Percentiles rank a stretch among this genome's conserved stretches.
phyloP scores from a whole-genome alignment of 257 asterid species.

The Dorcoceras hygrometricum region DNA sequence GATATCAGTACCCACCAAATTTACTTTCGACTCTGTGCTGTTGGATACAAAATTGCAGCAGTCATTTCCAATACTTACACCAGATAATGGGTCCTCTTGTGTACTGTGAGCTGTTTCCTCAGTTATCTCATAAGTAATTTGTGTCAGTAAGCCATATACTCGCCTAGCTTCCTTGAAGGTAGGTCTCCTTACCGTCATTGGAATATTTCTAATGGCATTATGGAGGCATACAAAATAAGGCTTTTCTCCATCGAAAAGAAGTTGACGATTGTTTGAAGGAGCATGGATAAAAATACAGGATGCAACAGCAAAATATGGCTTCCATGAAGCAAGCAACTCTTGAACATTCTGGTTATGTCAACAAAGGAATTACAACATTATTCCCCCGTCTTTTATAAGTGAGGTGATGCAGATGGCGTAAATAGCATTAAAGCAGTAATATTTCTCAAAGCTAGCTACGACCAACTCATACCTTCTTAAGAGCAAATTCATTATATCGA shows the following conservation, averaged over 20 bases:
- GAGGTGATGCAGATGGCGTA: constrained; percentile 5
- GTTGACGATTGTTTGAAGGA: constrained; percentile 78
- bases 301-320: constrained; percentile 62
- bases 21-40: constrained; percentile 30
- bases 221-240: constrained; percentile 57
- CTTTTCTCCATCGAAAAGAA: constrained; percentile 75
- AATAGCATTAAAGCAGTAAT: not conserved
- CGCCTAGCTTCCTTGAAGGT: constrained; percentile 83
- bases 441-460: constrained; percentile 12
- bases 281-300: constrained; percentile 68
- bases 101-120: constrained; percentile 35
- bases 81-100: constrained; percentile 35
- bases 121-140: constrained; percentile 52
- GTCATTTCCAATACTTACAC: constrained; percentile 22
- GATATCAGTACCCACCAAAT: constrained; percentile 28
- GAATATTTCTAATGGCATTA: constrained; percentile 67
- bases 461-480: constrained; percentile 60
- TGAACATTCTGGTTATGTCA: constrained; percentile 66
- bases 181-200: constrained; percentile 85
- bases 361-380: constrained; percentile 28
- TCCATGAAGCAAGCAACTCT: constrained; percentile 77
- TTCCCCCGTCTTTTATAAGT: constrained; percentile 7
- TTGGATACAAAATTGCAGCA: constrained; percentile 26
- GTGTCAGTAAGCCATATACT: constrained; percentile 59
- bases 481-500: constrained; percentile 85